phyloP scores from a whole-genome alignment of 768 basidiomycete genomes.

The Tylopilus cervinicoccineus region DNA sequence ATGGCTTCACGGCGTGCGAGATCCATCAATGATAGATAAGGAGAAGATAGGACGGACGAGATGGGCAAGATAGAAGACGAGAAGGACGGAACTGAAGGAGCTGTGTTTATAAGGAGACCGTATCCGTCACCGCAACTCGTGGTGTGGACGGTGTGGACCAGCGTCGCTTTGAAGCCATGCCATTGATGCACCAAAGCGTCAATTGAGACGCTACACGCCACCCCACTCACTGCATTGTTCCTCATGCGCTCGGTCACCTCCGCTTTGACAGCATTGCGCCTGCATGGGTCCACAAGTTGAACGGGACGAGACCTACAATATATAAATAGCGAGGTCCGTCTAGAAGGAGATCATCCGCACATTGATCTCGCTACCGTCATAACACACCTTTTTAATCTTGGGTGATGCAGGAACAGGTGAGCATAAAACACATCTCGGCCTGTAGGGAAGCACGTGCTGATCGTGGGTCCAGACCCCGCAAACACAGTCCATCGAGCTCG shows the following conservation, averaged over 20 bases:
- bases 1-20: slow-evolving; percentile 26
- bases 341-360: slow-evolving; percentile 11
- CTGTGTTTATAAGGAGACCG: slow-evolving; percentile 19
- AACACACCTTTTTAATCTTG: slow-evolving; percentile 26
- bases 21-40: slow-evolving; percentile 27
- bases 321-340: slow-evolving; percentile 14
- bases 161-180: slow-evolving; percentile 20
- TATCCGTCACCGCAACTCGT: slow-evolving; percentile 25
- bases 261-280: slow-evolving; percentile 19
- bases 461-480: slow-evolving; percentile 18
- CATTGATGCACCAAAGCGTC: slow-evolving; percentile 20
- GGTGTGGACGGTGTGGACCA: slow-evolving; percentile 21
- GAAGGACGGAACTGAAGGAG: slow-evolving; percentile 27
- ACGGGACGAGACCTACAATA: slow-evolving; percentile 1
- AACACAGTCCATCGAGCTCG: slow-evolving; percentile 9
- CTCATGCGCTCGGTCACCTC: slow-evolving; percentile 4
- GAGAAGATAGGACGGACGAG: slow-evolving; percentile 24
- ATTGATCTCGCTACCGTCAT: slow-evolving; percentile 13
- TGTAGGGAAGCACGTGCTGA: slow-evolving; percentile 25
- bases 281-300: slow-evolving; percentile 5
- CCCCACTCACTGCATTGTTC: slow-evolving; percentile 18
- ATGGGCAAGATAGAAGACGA: slow-evolving; percentile 24
- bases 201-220: slow-evolving; percentile 13
- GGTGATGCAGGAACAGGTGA: slow-evolving; percentile 20
- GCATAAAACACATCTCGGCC: slow-evolving; percentile 11